phyloP scores from a whole-genome alignment of 108 stramenopile genomes.

The Nitzschia sp. region DNA sequence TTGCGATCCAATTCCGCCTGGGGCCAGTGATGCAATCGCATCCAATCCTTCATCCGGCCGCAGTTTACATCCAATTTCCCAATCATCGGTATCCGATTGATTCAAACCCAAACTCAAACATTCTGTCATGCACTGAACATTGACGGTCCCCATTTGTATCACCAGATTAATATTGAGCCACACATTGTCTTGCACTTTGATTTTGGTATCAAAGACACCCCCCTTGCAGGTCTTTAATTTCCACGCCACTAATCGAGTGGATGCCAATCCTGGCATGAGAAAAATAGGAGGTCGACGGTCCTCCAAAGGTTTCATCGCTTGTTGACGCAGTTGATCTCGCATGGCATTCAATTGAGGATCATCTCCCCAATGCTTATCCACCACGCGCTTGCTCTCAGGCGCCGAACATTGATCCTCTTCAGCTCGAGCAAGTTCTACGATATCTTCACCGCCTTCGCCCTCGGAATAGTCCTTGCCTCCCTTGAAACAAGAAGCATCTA shows the following conservation, averaged over 20 bases:
- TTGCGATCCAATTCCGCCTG: conserved; percentile 59
- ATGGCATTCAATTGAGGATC: conserved; percentile 62
- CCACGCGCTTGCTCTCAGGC: conserved; percentile 30
- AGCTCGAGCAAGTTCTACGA: background rate
- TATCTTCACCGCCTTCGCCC: conserved; percentile 6
- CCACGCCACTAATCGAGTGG: conserved; percentile 83
- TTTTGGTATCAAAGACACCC: conserved; percentile 60
- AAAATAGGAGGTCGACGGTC: conserved; percentile 78
- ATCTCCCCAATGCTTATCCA: conserved; percentile 86
- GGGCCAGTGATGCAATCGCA: conserved; percentile 76
- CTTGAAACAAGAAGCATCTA: conserved; percentile 42
- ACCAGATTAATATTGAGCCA: conserved; percentile 84
- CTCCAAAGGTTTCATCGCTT: conserved; percentile 17
- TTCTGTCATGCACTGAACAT: conserved; percentile 69
- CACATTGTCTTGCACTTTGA: conserved; percentile 85
- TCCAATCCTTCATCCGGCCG: conserved; percentile 89
- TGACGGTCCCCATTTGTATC: conserved; percentile 80
- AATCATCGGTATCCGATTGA: conserved; percentile 74
- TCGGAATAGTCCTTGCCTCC: conserved; percentile 36
- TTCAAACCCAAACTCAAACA: conserved; percentile 75
- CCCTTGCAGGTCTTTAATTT: conserved; percentile 68
- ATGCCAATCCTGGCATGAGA: conserved; percentile 81
- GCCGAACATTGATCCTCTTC: conserved; percentile 21
- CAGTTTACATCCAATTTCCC: conserved; percentile 70
- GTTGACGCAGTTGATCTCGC: conserved; percentile 56